Conservation (phyloP, 345 rosid genomes). For the Acer yangbiense region DNA sequence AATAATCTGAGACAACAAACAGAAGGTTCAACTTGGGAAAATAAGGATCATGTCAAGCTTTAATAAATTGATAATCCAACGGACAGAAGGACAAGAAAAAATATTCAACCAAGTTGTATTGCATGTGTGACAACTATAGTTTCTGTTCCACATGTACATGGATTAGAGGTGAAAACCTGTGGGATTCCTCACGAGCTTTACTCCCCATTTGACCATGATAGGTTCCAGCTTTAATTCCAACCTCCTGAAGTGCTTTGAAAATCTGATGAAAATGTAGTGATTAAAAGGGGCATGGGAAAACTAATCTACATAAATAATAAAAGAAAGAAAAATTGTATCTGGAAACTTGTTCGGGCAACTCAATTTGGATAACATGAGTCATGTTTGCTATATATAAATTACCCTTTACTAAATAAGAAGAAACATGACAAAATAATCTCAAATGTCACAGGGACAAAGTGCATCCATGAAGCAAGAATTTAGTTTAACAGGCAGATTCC, state of each 20-base stretch:
- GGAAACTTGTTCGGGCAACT: neutral
- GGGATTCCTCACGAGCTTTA: slow-evolving; percentile 46
- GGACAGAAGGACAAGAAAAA: neutral
- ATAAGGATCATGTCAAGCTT: neutral
- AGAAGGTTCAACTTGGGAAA: slow-evolving; percentile 6
- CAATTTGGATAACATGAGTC: neutral
- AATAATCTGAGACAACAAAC: slow-evolving; percentile 33
- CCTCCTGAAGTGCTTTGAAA: slow-evolving; percentile 32
- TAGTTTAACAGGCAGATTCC: neutral
- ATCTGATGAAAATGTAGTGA: slow-evolving; percentile 27
- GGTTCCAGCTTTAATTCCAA: slow-evolving; percentile 46
- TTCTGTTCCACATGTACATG: neutral
- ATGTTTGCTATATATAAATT: neutral
- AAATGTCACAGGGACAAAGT: neutral
- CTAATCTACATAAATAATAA: neutral
- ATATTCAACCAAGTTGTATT: slow-evolving; percentile 6
- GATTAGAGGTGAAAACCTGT: slow-evolving; percentile 35
- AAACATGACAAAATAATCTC: neutral
- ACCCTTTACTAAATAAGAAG: neutral
- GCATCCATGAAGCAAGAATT: neutral
- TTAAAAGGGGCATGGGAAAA: neutral
- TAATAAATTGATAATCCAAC: slow-evolving; percentile 3
- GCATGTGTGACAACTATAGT: slow-evolving; percentile 1
- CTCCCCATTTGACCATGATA: slow-evolving; percentile 54
- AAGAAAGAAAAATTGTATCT: neutral